Percentiles rank a stretch among this genome's conserved stretches.
Evolutionary conservation across 306 rosid species (phyloP).

Genomic region (Macrotyloma uniflorum): DNA sequence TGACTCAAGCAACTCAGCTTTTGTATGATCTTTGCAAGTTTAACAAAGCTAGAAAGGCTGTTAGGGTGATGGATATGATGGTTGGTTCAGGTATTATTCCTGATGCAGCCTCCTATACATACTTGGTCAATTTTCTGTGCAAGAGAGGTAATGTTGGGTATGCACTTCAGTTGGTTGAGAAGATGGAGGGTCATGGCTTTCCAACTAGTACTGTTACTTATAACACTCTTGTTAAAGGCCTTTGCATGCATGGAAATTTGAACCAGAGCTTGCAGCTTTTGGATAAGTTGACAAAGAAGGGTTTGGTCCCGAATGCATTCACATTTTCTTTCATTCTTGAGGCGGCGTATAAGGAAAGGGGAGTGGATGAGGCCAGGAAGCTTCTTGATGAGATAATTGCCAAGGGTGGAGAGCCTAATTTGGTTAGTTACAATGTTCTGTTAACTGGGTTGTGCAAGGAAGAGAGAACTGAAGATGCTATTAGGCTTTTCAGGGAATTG

Average conservation of each 20-base stretch:
- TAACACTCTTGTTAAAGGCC: constrained; percentile 78
- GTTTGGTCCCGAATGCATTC: constrained; percentile 77
- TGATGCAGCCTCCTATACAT: constrained; percentile 69
- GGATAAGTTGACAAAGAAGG: constrained; percentile 71
- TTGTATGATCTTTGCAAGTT: constrained; percentile 82
- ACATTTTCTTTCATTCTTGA: constrained; percentile 80
- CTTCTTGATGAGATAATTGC: constrained; percentile 78
- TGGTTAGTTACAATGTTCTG: constrained; percentile 88
- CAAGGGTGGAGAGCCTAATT: constrained; percentile 79
- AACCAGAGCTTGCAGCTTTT: constrained; percentile 73
- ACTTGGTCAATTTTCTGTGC: constrained; percentile 75
- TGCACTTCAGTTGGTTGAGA: constrained; percentile 92
- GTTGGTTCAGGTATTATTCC: constrained; percentile 73
- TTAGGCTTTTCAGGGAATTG: constrained; percentile 64
- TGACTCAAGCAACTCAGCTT: constrained; percentile 74
- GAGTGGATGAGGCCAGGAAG: constrained; percentile 72
- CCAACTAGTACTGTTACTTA: constrained; percentile 69
- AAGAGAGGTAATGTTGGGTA: constrained; percentile 79
- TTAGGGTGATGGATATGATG: constrained; percentile 82
- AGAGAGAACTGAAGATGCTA: constrained; percentile 87
- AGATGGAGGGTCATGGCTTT: constrained; percentile 74
- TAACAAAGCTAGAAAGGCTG: constrained; percentile 65
- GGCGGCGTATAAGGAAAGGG: constrained; percentile 89
- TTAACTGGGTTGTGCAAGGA: constrained; percentile 91
- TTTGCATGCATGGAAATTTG: constrained; percentile 76